Conservation (phyloP, 2,329 filamentous ascomycete genomes). For the Cyphellophora attinorum region DNA sequence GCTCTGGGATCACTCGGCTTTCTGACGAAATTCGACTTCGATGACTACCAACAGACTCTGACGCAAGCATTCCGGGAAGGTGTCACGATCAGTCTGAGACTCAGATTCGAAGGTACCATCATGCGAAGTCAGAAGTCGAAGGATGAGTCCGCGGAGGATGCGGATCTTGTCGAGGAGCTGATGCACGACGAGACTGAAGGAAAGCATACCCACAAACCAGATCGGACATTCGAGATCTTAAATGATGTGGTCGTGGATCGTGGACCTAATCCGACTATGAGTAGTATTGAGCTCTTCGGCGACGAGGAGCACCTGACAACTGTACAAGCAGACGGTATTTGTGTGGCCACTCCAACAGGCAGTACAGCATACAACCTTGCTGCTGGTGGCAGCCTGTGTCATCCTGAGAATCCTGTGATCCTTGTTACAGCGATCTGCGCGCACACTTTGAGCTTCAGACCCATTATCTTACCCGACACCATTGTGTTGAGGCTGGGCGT, state of each 20-base stretch:
- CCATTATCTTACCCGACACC: constrained; percentile 93
- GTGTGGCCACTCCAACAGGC: constrained; percentile 87
- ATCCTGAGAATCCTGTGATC: constrained; percentile 94
- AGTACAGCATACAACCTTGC: constrained; percentile 94
- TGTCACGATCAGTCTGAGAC: constrained; percentile 74
- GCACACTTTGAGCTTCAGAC: constrained; percentile 87
- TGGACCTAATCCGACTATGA: constrained; percentile 91
- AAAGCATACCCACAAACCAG: constrained; percentile 73
- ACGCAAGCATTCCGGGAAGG: constrained; percentile 67
- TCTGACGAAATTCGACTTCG: constrained; percentile 91
- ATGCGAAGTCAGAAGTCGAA: constrained; percentile 60
- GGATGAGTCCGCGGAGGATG: constrained; percentile 16
- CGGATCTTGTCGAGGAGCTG: constrained; percentile 77
- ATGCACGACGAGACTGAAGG: constrained; percentile 79
- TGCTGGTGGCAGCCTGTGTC: constrained; percentile 87
- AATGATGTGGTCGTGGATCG: constrained; percentile 97
- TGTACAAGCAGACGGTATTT: constrained; percentile 84
- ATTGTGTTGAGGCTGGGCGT: constrained; percentile 88
- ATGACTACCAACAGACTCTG: constrained; percentile 60
- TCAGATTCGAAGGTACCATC: constrained; percentile 86
- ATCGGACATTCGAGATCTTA: constrained; percentile 77
- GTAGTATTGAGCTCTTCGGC: constrained; percentile 80
- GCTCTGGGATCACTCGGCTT: constrained; percentile 90
- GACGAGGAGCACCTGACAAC: constrained; percentile 95
- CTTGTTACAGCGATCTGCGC: constrained; percentile 90